Base-by-base conservation (phyloP, 1,284 basidiomycete genomes). In the Trichosporon ovoides region DNA sequence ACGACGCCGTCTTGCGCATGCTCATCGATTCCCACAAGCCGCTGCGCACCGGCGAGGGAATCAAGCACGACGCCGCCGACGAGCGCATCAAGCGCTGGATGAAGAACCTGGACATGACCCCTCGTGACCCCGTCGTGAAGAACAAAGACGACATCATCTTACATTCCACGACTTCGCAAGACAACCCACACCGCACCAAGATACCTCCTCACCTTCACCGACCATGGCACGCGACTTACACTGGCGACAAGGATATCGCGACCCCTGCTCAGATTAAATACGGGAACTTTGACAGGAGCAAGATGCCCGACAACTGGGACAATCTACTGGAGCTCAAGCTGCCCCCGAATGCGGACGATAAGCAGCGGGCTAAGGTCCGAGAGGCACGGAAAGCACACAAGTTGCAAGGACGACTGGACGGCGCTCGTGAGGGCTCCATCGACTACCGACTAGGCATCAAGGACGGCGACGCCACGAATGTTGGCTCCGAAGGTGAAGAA, bases 1-100 rank as follows among this genome's bases (percentile, higher is more conserved):
- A 84, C 58, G 87, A 90, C 77, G 82, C 86, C 0, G 87, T 91
- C 0, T 79, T 91, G 19, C 83, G 88, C 22, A 91, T 92, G 89
- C 82, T 91, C 4, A 81, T 90, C 40, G 89, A 91, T 78, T 89
- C 89, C 67, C 85, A 91, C 78, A 89, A 88, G 75, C 88, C 89
- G 5, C 76, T 89, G 31, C 82, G 87, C 13, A 83, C 80, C 3
- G 66, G 67, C 1, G 66, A 66, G 10, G 71, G 69, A 2, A 56
- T 74, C 53, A 68, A 70, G 56, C 60, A 64, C 56, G 67, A 81
- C 61, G 81, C 84, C 3, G 86, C 88, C 10, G 88, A 91, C 58
- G 81, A 89, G 72, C 89, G 87, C 73, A 77, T 91, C 61, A 85
- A 83, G 71, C 75, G 79, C 40, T 77, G 79, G 36, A 70, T 74